Base-by-base conservation (phyloP, 495 filamentous ascomycete genomes). In the Neurospora sp. region DNA sequence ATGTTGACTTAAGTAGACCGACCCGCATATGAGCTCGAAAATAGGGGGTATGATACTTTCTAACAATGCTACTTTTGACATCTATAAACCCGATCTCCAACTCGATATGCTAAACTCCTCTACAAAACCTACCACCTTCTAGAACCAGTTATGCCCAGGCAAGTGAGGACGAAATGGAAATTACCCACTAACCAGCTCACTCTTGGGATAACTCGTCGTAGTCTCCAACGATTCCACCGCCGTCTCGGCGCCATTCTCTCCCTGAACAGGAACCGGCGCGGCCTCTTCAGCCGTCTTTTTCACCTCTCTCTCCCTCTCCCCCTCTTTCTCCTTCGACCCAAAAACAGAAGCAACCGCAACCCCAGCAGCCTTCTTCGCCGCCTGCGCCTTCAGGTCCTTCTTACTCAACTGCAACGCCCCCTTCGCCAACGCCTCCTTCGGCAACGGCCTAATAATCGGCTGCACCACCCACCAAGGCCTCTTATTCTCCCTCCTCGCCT, bases 381-480 rank as follows among this genome's bases (percentile, higher is more conserved):
- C 78, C 73, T 79, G 75, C 73, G 78, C 80, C 73, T 77, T 82
- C 79, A 75, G 81, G 43, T 85, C 84, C 79, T 87, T 88, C 79
- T 85, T 86, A 69, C 89, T 92, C 45, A 89, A 79, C 71, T 84
- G 88, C 78, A 98, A 84, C 45, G 90, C 90, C 4, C 96, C 96
- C 77, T 91, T 93, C 76, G 89, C 89, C 72, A 95, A 74, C 21
- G 96, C 96, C 83, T 98, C 95, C 77, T 93, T 92, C 1, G 96
- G 96, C 77, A 97, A 77, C 43, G 94, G 94, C 39, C 96, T 85
- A 3, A 97, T 86, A 76, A 98, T 92, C 4, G 96, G 93, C 82
- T 99, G 96, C 62, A 92, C 95, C 5, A 97, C 84, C 92, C 94
- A 99, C 87, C 90, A 98, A 4, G 96, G 96, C 71, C 92, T 82